phyloP scores from a whole-genome alignment of 176 grass and related monocot species.

The Aegilops sharonensis region DNA sequence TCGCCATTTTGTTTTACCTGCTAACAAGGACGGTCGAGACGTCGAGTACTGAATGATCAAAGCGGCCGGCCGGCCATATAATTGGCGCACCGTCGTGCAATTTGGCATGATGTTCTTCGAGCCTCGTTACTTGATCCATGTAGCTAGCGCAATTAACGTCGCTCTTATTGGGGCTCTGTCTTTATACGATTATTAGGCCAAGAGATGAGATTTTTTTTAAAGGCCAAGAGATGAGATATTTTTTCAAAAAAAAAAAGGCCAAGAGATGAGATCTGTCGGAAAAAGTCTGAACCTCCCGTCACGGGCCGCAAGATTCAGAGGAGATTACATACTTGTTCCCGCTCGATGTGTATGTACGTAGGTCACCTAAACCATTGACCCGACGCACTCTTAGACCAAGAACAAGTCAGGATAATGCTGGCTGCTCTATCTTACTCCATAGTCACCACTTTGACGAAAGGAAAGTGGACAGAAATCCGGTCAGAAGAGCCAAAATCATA shows the following conservation, averaged over 20 bases:
- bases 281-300: background rate
- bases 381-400: background rate
- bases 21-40: background rate
- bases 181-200: background rate
- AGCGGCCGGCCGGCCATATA: background rate
- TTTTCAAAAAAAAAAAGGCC: background rate
- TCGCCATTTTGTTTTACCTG: background rate
- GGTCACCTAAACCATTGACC: conserved; percentile 30
- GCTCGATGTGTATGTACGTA: background rate
- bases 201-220: background rate
- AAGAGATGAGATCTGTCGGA: background rate
- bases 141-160: background rate
- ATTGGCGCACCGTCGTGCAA: background rate
- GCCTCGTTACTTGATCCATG: background rate
- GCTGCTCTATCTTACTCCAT: background rate
- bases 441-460: background rate
- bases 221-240: too few species aligned
- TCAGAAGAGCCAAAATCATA: background rate
- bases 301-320: background rate
- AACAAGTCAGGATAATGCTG: background rate
- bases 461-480: background rate
- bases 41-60: background rate
- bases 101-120: background rate
- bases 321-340: background rate
- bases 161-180: background rate